phyloP scores from a whole-genome alignment of 1,284 basidiomycete genomes.

The Austroboletus novae-zelandiae region DNA sequence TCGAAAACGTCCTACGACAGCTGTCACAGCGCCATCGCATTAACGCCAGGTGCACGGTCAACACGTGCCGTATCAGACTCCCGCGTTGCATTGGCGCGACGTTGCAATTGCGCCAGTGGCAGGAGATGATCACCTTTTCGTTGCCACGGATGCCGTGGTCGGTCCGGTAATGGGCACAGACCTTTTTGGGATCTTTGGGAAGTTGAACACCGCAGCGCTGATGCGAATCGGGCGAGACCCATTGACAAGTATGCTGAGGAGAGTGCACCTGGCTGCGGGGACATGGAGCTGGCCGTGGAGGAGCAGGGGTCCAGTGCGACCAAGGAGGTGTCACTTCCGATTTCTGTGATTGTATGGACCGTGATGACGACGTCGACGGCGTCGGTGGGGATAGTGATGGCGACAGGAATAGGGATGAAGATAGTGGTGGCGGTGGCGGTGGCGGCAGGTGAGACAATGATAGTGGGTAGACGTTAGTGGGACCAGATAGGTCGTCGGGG shows the following conservation, averaged over 20 bases:
- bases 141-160: slow-evolving; percentile 19
- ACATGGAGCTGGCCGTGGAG: too few species aligned
- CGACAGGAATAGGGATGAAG: too few species aligned
- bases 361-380: too few species aligned
- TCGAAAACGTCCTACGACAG: slow-evolving; percentile 16
- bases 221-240: slow-evolving; percentile 5
- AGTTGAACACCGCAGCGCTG: slow-evolving; percentile 9
- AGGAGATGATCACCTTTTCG: slow-evolving; percentile 9
- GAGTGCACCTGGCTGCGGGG: too few species aligned
- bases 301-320: too few species aligned
- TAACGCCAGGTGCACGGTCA: slow-evolving; percentile 20
- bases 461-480: too few species aligned
- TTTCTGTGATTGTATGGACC: too few species aligned
- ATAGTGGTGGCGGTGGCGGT: too few species aligned
- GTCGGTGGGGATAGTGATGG: too few species aligned
- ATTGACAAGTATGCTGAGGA: slow-evolving; percentile 13
- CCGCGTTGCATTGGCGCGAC: slow-evolving; percentile 22
- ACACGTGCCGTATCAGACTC: slow-evolving; percentile 16
- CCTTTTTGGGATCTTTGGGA: slow-evolving; percentile 3
- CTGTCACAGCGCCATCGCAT: slow-evolving; percentile 14
- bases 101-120: slow-evolving; percentile 12
- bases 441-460: too few species aligned
- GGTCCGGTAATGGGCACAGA: slow-evolving; percentile 15
- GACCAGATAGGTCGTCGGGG: too few species aligned
- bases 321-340: too few species aligned